A percentile compares a stretch with the other conserved stretches of the same genome.
Conservation (phyloP, 23 red algal species). For the Gracilaria caudata region DNA sequence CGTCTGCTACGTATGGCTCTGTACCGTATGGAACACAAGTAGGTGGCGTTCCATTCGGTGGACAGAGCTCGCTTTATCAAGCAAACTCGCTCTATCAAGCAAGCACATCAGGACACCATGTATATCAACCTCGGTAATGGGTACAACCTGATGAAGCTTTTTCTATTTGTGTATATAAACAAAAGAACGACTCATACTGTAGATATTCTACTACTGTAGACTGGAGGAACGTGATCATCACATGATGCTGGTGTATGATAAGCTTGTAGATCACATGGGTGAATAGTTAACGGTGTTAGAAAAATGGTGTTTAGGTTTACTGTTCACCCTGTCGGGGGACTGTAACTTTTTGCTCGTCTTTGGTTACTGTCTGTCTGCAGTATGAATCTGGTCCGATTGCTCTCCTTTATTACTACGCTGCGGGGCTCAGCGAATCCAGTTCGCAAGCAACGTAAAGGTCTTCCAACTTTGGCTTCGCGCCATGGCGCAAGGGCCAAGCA, state of each 20-base stretch:
- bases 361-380: no score
- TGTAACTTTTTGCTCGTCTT: no score
- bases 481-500: no score
- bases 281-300: not conserved
- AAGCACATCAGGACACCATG: not conserved
- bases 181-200: not conserved
- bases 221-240: not conserved
- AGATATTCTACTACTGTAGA: not conserved
- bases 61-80: not conserved
- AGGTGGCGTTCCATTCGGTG: not conserved
- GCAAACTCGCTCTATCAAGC: not conserved
- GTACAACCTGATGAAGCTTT: not conserved
- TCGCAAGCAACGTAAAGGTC: no score
- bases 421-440: no score
- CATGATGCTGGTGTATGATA: not conserved
- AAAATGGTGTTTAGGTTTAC: not conserved
- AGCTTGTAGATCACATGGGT: not conserved
- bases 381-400: no score
- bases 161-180: conserved; percentile 1
- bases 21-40: not conserved
- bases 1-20: not conserved
- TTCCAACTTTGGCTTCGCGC: no score
- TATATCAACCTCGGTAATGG: not conserved
- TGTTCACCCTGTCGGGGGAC: not conserved
- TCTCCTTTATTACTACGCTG: no score